Evolutionary conservation across 1,284 basidiomycete species (phyloP), one percentile per base, ranked within the genome.

Genomic region (Cryptococcus sp.): DNA sequence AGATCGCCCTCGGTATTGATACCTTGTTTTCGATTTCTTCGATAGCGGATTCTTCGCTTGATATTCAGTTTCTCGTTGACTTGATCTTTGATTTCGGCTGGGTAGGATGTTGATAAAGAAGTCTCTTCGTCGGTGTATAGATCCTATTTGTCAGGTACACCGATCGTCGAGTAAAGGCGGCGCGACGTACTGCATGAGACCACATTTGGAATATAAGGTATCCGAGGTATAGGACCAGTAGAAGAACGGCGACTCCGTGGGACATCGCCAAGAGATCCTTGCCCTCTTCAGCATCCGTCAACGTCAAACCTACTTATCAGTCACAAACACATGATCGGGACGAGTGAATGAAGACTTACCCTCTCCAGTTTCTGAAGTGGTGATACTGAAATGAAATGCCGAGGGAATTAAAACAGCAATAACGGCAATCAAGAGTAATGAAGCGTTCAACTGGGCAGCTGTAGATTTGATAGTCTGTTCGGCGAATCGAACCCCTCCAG

Each of bases 141-240:
- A 32, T 79, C 73, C 60, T 62, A 19, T 19, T 9, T 41, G 39
- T 41, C 14, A 41, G 39, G 11, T 14, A n/a, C n/a, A n/a, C 46
- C 36, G 21, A 19, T 39, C 16, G 18, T 11, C 7, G 28, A 19
- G 21, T 34, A 19, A 16, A 31, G 32, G 16, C 18, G 39, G 19
- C 7, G 39, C 11, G 37, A 53, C 66, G 52, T 50, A 66, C 66
- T 1, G 86, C 81, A 74, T 94, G 91, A 0, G 88, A 87, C 71
- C 83, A 89, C 10, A 94, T 83, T 69, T 92, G 89, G 79, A 94
- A 94, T 44, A 85, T 68, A 16, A 93, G 80, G 67, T 88, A 91
- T 21, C 79, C 81, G 2, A 72, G 70, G 70, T 91, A 90, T 45
- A 73, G 55, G 10, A 90, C 79, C 14, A 93, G 80, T 2, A 93